Conservation (phyloP, 139 green algal genomes). For the Chlamydomonas incerta region DNA sequence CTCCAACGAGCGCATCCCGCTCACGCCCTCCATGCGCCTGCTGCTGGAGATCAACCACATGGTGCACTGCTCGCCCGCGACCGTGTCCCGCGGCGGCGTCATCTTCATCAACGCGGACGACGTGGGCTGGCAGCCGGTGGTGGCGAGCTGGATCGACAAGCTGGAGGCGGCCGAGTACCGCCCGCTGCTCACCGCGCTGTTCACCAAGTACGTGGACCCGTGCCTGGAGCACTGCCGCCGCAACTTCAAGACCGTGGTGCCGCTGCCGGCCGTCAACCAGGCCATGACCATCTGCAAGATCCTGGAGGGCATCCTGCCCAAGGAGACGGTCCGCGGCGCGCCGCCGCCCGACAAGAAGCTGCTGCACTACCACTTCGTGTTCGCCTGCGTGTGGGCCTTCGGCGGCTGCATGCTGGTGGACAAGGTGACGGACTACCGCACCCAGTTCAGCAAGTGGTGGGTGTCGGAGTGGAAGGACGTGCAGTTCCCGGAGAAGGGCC, state of each 20-base stretch:
- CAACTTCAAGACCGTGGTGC: constrained; percentile 89
- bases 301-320: constrained; percentile 89
- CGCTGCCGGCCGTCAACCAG: constrained; percentile 82
- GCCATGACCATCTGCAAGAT: constrained; percentile 94
- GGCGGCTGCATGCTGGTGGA: constrained; percentile 89
- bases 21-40: constrained; percentile 89
- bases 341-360: constrained; percentile 86
- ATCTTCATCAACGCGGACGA: constrained; percentile 92
- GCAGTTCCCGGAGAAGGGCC: constrained; percentile 81
- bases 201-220: constrained; percentile 88
- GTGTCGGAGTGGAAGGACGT: constrained; percentile 79
- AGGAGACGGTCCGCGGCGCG: constrained; percentile 65
- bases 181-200: constrained; percentile 85
- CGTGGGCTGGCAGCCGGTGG: constrained; percentile 90
- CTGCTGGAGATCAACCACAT: constrained; percentile 90
- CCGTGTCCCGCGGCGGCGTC: constrained; percentile 92
- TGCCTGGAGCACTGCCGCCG: constrained; percentile 87
- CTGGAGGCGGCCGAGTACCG: constrained; percentile 82
- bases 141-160: constrained; percentile 86
- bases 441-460: constrained; percentile 92
- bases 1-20: constrained; percentile 93
- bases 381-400: constrained; percentile 93
- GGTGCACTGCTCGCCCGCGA: constrained; percentile 92
- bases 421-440: constrained; percentile 87
- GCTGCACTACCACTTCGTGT: constrained; percentile 94